These are phyloP conservation scores for Acacia confusa DNA, from an alignment of 306 rosid genomes.

Conservation along the genomic window DNA sequence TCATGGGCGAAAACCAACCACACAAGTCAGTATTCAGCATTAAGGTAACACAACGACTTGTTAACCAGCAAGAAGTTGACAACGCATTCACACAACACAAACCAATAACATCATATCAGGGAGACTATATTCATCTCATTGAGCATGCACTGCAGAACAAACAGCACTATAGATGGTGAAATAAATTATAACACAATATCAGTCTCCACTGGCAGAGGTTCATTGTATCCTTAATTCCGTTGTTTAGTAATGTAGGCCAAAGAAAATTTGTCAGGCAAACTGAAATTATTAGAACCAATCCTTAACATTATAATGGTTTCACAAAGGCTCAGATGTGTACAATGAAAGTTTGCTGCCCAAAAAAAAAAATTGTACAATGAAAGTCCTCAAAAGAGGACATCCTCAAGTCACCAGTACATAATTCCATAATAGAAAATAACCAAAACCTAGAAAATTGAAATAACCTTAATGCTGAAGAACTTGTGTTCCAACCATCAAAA, in stretches of 20 bases:
- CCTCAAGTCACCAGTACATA: constrained; percentile 19
- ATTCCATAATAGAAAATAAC: constrained; percentile 19
- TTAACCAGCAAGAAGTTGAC: not conserved
- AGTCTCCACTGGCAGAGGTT: not conserved
- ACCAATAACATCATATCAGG: not conserved
- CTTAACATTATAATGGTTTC: not conserved
- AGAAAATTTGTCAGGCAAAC: not conserved
- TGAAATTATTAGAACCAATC: not conserved
- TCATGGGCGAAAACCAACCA: not conserved
- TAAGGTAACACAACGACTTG: not conserved
- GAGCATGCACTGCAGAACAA: not conserved
- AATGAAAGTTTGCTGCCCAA: not conserved
- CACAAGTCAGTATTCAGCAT: not conserved
- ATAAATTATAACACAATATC: not conserved
- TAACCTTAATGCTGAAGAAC: not conserved
- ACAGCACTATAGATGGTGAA: not conserved
- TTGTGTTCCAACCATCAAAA: not conserved
- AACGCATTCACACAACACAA: not conserved
- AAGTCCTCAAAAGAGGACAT: not conserved
- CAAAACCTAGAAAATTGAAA: not conserved
- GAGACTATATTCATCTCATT: not conserved
- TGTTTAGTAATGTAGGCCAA: not conserved
- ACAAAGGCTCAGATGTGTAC: not conserved
- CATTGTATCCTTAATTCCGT: not conserved
- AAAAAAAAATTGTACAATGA: not conserved